phyloP scores from a whole-genome alignment of 352 stramenopile genomes.

The Phytophthora pinifolia region DNA sequence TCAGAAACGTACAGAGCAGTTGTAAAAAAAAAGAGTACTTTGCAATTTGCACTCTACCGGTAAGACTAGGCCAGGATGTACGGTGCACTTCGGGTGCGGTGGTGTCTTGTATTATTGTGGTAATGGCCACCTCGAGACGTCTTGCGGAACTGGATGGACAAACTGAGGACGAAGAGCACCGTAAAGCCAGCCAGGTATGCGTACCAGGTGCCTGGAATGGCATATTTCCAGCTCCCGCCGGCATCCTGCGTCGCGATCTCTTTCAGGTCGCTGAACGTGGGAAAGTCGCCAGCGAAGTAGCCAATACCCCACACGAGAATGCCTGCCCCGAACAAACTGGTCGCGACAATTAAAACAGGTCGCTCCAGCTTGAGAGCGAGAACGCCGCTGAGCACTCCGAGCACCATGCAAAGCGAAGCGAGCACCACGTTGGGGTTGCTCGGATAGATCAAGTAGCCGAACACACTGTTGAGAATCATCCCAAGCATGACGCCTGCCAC shows the following conservation, averaged over 20 bases:
- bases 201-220: constrained; percentile 41
- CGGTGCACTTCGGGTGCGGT: constrained; percentile 3
- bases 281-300: constrained; percentile 50
- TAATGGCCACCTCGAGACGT: constrained; percentile 23
- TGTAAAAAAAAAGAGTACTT: too few relatives aligned
- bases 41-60: not conserved
- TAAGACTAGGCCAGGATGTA: constrained; percentile 9
- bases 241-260: constrained; percentile 27
- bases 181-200: constrained; percentile 40
- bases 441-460: constrained; percentile 45
- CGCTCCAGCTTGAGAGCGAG: constrained; percentile 45
- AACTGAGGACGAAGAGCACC: constrained; percentile 37
- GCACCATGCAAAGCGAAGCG: constrained; percentile 27
- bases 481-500: constrained; percentile 42
- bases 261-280: constrained; percentile 38
- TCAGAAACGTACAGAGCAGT: too few relatives aligned
- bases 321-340: constrained; percentile 38
- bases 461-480: constrained; percentile 36
- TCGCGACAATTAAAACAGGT: constrained; percentile 40
- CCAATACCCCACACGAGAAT: constrained; percentile 44
- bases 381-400: constrained; percentile 33
- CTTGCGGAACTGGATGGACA: constrained; percentile 48
- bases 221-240: constrained; percentile 32
- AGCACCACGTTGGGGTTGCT: constrained; percentile 34
- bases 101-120: constrained; percentile 3